Evolutionary conservation across 768 basidiomycete species (phyloP).

Genomic region (Lactarius deliciosus): DNA sequence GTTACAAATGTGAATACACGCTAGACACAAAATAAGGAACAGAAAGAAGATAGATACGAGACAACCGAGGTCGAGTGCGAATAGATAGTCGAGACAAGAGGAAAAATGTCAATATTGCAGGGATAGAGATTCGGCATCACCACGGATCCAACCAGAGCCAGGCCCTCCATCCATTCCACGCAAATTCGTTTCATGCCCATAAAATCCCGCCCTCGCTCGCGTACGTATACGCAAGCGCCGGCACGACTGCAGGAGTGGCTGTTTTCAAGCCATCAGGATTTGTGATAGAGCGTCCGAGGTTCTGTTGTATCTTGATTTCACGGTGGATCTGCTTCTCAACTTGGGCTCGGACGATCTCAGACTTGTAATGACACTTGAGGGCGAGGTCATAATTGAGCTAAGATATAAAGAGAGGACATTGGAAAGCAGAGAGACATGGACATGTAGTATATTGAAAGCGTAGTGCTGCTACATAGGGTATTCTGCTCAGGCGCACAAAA

Average conservation of each 20-base stretch:
- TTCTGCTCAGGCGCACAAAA: too few species aligned
- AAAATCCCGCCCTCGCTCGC: conserved; percentile 38
- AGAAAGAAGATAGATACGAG: conserved; percentile 22
- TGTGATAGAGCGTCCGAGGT: conserved; percentile 44
- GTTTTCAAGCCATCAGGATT: conserved; percentile 30
- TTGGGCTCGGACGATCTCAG: conserved; percentile 85
- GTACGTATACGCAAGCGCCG: conserved; percentile 28
- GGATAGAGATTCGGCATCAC: conserved; percentile 16
- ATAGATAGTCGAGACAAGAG: conserved; percentile 19
- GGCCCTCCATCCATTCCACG: conserved; percentile 23
- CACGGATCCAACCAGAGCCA: conserved; percentile 22
- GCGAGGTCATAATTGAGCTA: conserved; percentile 90
- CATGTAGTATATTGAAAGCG: too few species aligned
- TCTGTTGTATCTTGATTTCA: conserved; percentile 98
- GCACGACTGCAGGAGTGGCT: conserved; percentile 1
- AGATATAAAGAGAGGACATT: too few species aligned
- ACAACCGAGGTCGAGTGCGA: conserved; percentile 7
- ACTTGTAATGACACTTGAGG: conserved; percentile 95
- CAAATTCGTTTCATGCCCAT: conserved; percentile 23
- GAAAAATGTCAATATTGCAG: conserved; percentile 22
- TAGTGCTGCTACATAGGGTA: too few species aligned
- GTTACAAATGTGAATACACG: conserved; percentile 19
- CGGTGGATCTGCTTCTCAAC: conserved; percentile 97
- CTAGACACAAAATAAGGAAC: conserved; percentile 23
- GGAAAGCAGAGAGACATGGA: too few species aligned